Base-by-base conservation (phyloP, 805 yeast species). In the Starmerella davenportii region DNA sequence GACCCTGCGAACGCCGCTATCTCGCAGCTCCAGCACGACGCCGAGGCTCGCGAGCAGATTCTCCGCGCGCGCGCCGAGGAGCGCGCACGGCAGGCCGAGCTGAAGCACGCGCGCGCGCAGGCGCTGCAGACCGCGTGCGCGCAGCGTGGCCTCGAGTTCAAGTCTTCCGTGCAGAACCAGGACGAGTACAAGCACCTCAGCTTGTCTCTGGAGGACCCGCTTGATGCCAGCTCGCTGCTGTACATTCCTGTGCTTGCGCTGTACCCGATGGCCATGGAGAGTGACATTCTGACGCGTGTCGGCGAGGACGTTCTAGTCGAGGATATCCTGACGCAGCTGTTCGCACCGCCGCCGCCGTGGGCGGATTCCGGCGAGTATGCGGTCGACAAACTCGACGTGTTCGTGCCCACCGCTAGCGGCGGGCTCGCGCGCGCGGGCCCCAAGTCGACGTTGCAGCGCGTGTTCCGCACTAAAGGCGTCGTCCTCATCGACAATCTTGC, bases 341-440 rank as follows among this genome's bases (percentile, higher is more conserved):
- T 74, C 53, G 66, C 74, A 32, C 67, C 84, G 51, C 84, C 85
- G 3, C 68, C 68, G 5, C 69, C 69, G 31, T 81, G 79, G 76
- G 47, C 70, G 9, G 82, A 77, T 47, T 47, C 47, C 21, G 47
- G 53, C 30, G 69, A 74, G 43, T 81, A 82, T 54, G 60, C 64
- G 0, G 56, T 68, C 3, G 71, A 68, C 45, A 69, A 68, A 39
- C 58, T 84, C 20, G 76, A 79, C 37, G 76, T 77, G 4, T 87
- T 66, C 56, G 74, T 80, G 74, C 95, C 81, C 55, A 81, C 95
- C 0, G 65, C 60, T 24, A 51, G 72, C 2, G 95, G 95, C 37
- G 95, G 95, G 0, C 64, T 87, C 43, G 75, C 82, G 34, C 82
- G 81, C 57, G 72, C 78, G 4, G 94, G 94, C 21, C 79, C 76